phyloP scores from a whole-genome alignment of 176 grass and related monocot genomes.

The Cymbopogon citratus region DNA sequence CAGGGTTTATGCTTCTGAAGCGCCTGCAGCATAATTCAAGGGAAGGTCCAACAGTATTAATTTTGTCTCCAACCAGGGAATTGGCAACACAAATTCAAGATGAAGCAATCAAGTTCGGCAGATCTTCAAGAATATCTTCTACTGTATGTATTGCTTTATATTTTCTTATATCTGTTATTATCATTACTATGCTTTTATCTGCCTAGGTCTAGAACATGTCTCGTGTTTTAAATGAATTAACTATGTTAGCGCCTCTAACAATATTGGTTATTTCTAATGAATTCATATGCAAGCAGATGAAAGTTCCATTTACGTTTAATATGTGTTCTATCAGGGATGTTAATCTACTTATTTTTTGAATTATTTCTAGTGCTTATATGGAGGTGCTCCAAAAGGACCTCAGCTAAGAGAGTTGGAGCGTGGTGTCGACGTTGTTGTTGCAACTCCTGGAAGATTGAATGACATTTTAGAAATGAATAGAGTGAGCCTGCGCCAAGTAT shows the following conservation, averaged over 20 bases:
- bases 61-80: constrained; percentile 89
- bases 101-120: constrained; percentile 85
- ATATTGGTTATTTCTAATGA: background rate
- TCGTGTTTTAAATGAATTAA: background rate
- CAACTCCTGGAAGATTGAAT: constrained; percentile 88
- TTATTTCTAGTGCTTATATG: constrained; percentile 68
- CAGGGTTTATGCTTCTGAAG: constrained; percentile 75
- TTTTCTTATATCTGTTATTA: constrained; percentile 9
- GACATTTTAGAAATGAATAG: constrained; percentile 86
- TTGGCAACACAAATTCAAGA: constrained; percentile 96
- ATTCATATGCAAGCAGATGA: background rate
- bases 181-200: background rate
- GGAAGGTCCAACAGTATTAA: constrained; percentile 68
- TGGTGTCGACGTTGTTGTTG: constrained; percentile 73
- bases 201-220: background rate
- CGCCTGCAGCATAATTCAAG: constrained; percentile 57
- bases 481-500: constrained; percentile 60
- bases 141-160: constrained; percentile 42
- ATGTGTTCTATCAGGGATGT: background rate
- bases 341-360: background rate
- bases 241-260: background rate
- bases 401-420: constrained; percentile 73
- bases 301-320: background rate
- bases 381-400: constrained; percentile 84
- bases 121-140: constrained; percentile 79